Evolutionary conservation across 768 basidiomycete species (phyloP).

Genomic region (Rubroboletus satanas): DNA sequence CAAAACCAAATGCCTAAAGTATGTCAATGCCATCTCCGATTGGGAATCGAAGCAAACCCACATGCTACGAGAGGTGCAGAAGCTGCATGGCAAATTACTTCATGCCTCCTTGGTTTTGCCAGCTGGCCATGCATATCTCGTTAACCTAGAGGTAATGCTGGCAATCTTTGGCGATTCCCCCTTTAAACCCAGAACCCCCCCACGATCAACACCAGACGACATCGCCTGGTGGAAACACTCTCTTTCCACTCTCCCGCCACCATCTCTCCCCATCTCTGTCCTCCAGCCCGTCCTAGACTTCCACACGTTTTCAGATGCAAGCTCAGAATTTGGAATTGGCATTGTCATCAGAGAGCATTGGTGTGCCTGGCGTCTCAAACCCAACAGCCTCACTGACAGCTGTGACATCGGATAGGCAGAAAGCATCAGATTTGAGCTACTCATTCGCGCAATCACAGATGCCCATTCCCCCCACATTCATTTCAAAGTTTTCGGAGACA

Average conservation of each 20-base stretch:
- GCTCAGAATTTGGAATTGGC: constrained; percentile 34
- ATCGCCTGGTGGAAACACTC: background rate
- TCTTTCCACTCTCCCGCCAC: background rate
- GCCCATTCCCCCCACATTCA: no score
- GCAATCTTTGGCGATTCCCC: constrained; percentile 26
- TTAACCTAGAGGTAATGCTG: constrained; percentile 31
- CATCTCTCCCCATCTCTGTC: background rate
- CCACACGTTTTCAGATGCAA: constrained; percentile 39
- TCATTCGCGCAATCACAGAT: no score
- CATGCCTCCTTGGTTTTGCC: constrained; percentile 34
- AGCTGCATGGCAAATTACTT: background rate
- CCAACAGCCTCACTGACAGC: no score
- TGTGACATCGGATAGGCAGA: no score
- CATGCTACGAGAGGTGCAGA: background rate
- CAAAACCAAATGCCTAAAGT: background rate
- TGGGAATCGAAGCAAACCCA: background rate
- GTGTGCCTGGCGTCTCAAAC: no score
- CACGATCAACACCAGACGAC: background rate
- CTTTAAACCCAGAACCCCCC: constrained; percentile 21
- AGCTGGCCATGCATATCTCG: constrained; percentile 17
- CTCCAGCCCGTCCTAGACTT: background rate
- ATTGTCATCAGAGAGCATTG: constrained; percentile 34
- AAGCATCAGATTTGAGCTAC: no score
- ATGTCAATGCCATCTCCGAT: background rate
- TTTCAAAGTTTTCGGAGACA: no score